phyloP scores from a whole-genome alignment of 129 eudicot genomes.

The Lactuca sativa region DNA sequence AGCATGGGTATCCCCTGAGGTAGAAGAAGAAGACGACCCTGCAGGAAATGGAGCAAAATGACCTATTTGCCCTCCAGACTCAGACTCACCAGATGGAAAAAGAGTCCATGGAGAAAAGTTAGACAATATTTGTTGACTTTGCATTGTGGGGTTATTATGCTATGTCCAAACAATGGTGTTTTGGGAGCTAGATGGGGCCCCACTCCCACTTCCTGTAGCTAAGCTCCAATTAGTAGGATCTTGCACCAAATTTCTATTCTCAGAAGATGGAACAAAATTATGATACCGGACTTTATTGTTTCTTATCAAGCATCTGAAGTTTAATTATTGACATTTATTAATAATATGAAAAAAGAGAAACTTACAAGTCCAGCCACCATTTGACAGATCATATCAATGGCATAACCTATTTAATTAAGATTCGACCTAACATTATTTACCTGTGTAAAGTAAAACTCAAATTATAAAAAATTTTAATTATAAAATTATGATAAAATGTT shows the following conservation, averaged over 20 bases:
- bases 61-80: constrained; percentile 49
- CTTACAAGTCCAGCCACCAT: no score
- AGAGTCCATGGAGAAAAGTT: constrained; percentile 57
- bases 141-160: constrained; percentile 42
- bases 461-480: no score
- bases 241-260: constrained; percentile 46
- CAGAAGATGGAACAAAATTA: constrained; percentile 43
- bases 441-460: no score
- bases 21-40: background rate
- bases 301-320: constrained; percentile 42
- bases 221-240: constrained; percentile 56
- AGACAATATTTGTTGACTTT: constrained; percentile 35
- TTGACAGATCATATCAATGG: no score
- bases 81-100: constrained; percentile 59
- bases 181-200: constrained; percentile 44
- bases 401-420: no score
- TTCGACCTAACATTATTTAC: no score
- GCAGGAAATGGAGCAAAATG: constrained; percentile 30
- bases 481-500: no score
- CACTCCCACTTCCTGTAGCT: constrained; percentile 35
- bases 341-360: no score
- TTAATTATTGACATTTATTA: constrained; percentile 23
- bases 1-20: no score
- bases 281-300: constrained; percentile 39
- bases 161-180: constrained; percentile 30